Conservation (phyloP, 257 asterid species). For the Petunia axillaris region DNA sequence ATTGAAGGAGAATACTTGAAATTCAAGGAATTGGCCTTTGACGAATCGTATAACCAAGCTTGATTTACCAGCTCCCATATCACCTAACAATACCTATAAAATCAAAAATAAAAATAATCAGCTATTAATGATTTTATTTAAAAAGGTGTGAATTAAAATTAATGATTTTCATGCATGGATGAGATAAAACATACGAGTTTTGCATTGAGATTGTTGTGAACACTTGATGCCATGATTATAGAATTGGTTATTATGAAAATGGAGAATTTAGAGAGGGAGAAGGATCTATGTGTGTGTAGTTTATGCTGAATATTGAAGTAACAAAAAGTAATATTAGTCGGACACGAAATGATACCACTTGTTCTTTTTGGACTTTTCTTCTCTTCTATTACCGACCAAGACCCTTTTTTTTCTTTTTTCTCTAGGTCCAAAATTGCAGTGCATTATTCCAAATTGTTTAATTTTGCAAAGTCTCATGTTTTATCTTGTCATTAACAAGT, state of each 20-base stretch:
- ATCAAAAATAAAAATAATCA: not conserved
- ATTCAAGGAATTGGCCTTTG: constrained; percentile 91
- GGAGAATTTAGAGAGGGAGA: constrained; percentile 16
- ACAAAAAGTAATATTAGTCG: not conserved
- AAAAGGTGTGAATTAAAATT: constrained; percentile 13
- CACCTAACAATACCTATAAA: constrained; percentile 82
- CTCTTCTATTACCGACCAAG: not conserved
- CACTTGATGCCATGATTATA: constrained; percentile 50
- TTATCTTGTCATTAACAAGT: too few species aligned
- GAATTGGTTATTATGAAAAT: not conserved
- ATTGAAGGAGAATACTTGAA: constrained; percentile 53
- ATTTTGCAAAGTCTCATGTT: too few species aligned
- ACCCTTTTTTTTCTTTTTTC: not conserved
- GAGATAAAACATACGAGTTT: constrained; percentile 58
- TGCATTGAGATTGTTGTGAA: constrained; percentile 77
- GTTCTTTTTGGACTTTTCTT: constrained; percentile 3
- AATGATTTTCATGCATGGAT: not conserved
- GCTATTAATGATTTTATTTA: not conserved
- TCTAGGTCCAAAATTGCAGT: too few species aligned
- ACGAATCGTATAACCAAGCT: constrained; percentile 91
- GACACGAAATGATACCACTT: constrained; percentile 9
- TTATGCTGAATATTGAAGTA: not conserved
- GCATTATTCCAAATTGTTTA: too few species aligned
- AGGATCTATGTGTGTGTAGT: not conserved
- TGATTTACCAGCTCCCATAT: constrained; percentile 97